Percentiles rank a stretch among this genome's conserved stretches.
phyloP scores from a whole-genome alignment of 2,329 filamentous ascomycete genomes.

The Exophiala phaeomuriformis region DNA sequence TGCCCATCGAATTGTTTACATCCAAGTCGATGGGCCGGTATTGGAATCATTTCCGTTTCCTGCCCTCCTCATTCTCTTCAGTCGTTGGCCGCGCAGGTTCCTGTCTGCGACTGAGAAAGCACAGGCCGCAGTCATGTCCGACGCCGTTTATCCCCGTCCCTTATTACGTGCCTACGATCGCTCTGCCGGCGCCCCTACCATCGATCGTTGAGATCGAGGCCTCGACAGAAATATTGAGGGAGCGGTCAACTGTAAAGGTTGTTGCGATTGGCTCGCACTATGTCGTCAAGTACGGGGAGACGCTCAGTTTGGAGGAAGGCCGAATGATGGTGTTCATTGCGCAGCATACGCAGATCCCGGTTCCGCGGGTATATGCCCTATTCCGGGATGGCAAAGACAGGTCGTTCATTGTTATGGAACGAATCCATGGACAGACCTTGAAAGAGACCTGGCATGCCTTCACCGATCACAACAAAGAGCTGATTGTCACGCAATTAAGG shows the following conservation, averaged over 20 bases:
- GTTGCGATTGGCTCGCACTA: constrained; percentile 24
- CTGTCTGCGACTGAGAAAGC: no score
- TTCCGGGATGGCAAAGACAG: constrained; percentile 26
- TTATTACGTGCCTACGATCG: not conserved
- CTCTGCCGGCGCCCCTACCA: constrained; percentile 17
- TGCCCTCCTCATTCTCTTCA: no score
- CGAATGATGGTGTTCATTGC: constrained; percentile 32
- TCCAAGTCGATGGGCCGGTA: no score
- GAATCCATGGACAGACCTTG: constrained; percentile 28
- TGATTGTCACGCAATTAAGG: constrained; percentile 23
- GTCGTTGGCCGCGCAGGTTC: no score
- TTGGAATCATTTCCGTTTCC: no score
- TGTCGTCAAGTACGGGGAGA: constrained; percentile 28
- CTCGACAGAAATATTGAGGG: constrained; percentile 11
- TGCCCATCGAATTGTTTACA: no score
- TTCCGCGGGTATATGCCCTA: constrained; percentile 33
- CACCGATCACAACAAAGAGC: constrained; percentile 24
- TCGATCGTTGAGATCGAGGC: constrained; percentile 25
- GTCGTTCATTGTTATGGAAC: constrained; percentile 32
- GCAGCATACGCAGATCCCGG: constrained; percentile 25
- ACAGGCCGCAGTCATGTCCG: not conserved
- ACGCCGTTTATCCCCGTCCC: not conserved
- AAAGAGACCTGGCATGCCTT: constrained; percentile 25
- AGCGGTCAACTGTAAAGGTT: constrained; percentile 23
- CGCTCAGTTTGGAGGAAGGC: constrained; percentile 29